Evolutionary conservation across 129 eudicot genomes (phyloP), one percentile per base, ranked within the genome.

Genomic region (Flaveria sonorensis): DNA sequence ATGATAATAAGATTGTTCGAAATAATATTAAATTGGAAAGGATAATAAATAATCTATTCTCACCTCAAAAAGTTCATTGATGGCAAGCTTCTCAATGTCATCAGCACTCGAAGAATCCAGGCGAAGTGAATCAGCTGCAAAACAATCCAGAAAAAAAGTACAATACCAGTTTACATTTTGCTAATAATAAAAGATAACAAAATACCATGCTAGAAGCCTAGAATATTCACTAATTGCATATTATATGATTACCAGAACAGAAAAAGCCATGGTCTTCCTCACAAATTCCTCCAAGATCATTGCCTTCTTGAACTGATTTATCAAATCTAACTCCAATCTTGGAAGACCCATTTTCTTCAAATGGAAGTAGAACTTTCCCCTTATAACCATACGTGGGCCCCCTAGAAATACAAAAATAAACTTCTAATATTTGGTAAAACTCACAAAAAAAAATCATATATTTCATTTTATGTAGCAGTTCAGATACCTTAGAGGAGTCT

Each of bases 241-340:
- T 57, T 24, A 50, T 32, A 70, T 72, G 36, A 63, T 75, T 85
- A 93, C 98, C 94, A 63, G 96, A 74, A 78, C 98, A 93, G 82
- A 90, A 90, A 81, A 93, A 93, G 50, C 98, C 97, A 79, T 87
- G 97, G 57, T 84, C 90, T 77, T 73, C 95, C 81, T 93, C 98
- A 77, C 98, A 93, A 57, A 74, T 72, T 68, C 98, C 98, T 13
- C 98, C 98, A 74, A 93, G 97, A 87, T 93, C 92, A 63, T 81
- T 90, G 72, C 98, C 98, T 71, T 87, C 97, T 75, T 88, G 88
- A 78, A 93, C 82, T 68, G 90, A 81, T 81, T 70, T 87, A 81
- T 93, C 98, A 72, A 93, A 93, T 79, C 97, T 85, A 70, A 93
- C 97, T 59, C 98, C 98, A 70, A 93, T 83, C 83, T 93, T 93